Base-by-base conservation (phyloP, 2,329 filamentous ascomycete species). In the Dactylonectria macrodidyma region DNA sequence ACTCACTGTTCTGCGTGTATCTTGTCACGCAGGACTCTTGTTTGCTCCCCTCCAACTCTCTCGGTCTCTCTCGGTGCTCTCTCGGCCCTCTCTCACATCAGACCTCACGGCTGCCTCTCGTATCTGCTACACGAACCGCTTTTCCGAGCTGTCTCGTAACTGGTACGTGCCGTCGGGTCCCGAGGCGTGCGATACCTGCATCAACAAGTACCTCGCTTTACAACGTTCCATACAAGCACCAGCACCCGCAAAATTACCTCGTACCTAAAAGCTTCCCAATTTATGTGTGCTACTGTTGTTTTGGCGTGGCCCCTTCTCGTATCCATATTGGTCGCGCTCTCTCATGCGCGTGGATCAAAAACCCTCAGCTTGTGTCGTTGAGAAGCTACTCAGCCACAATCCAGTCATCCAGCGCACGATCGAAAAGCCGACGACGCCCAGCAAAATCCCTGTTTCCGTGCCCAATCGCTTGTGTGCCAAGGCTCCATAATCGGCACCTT, bases 181-280 rank as follows among this genome's bases (percentile, higher is more conserved):
- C 50, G 50, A 52, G 30, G 50, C 50, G n/a, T 34, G 50, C 26
- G 48, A 14, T 51, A n/a, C 48, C 48, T 51, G 48, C 12, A 24
- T 51, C 48, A 33, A 14, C 36, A 10, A 14, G 36, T 38, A 38
- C 36, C n/a, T n/a, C 14, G 24, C 19, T 19, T 19, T 16, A 51
- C 48, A 7, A 9, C 14, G 48, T 33, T 30, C 24, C 24, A 11
- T 7, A 14, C 16, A 51, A 24, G 41, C n/a, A 44, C 16, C n/a
- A 30, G 26, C 26, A 19, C 19, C 19, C 19, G 19, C 19, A 19
- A 19, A 11, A 24, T 14, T 16, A 51, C 24, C 48, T 51, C 48
- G 41, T 44, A 44, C 16, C n/a, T 44, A 5, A n/a, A n/a, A 8
- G 41, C 41, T 16, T 44, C 14, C 5, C 41, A 7, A 14, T 44